Conservation (phyloP, 1,284 basidiomycete genomes). For the Boletellus deceptivus region DNA sequence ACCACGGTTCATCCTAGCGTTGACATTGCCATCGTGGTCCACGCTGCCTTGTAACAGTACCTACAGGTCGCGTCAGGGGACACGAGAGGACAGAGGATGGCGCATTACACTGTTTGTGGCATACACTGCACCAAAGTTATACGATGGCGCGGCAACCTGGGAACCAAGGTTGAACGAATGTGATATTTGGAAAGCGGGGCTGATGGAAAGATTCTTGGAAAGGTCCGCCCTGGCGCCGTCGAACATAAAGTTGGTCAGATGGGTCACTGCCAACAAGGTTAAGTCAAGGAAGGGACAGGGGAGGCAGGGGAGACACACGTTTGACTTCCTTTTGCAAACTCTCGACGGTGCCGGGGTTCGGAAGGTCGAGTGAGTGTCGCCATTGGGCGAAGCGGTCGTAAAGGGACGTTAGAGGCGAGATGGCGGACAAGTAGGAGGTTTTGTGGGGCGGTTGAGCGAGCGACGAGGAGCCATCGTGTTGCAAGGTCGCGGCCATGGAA, state of each 20-base stretch:
- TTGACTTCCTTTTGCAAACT: conserved; percentile 89
- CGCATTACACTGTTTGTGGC: conserved; percentile 70
- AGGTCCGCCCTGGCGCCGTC: conserved; percentile 97
- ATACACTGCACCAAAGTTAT: conserved; percentile 95
- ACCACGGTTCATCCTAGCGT: conserved; percentile 86
- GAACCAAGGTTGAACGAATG: conserved; percentile 92
- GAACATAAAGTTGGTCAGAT: conserved; percentile 93
- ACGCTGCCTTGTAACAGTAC: conserved; percentile 91
- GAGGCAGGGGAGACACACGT: conserved; percentile 46
- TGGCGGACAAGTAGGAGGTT: conserved; percentile 33
- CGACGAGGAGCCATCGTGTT: conserved; percentile 37
- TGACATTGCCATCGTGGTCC: conserved; percentile 91
- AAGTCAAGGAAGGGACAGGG: conserved; percentile 12
- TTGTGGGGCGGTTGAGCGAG: conserved; percentile 18
- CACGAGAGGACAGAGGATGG: background rate
- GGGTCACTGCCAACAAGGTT: conserved; percentile 60
- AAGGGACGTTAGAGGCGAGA: conserved; percentile 59
- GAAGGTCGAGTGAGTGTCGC: conserved; percentile 76
- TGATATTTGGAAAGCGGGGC: conserved; percentile 96
- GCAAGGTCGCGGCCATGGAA: conserved; percentile 43
- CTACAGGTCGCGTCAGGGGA: conserved; percentile 42
- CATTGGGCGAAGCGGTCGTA: conserved; percentile 76
- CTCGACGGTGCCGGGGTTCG: conserved; percentile 89
- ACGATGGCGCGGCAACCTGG: conserved; percentile 72
- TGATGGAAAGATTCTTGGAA: conserved; percentile 90